These are phyloP conservation scores for Psilocybe tampanensis DNA, from an alignment of 768 basidiomycete species.

Conservation along the genomic window DNA sequence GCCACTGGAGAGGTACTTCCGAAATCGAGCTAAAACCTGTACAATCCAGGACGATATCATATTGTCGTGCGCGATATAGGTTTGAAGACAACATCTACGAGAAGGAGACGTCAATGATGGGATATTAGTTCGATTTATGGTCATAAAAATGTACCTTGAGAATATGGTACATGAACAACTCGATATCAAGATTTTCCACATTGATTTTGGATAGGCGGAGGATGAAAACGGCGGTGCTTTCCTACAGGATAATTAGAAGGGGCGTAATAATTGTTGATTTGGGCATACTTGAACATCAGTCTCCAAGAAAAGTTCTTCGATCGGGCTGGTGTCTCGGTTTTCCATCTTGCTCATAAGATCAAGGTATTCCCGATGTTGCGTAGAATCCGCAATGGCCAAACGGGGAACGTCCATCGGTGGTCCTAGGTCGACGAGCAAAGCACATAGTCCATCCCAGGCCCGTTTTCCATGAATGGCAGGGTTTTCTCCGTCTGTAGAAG, in stretches of 20 bases:
- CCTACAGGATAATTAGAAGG: conserved; percentile 25
- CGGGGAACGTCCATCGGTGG: conserved; percentile 68
- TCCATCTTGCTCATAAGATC: conserved; percentile 68
- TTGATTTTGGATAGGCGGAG: conserved; percentile 71
- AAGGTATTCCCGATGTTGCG: conserved; percentile 63
- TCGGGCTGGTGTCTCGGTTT: conserved; percentile 60
- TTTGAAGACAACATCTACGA: conserved; percentile 55
- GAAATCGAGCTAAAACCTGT: conserved; percentile 76
- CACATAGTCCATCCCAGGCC: conserved; percentile 84
- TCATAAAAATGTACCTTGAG: conserved; percentile 53
- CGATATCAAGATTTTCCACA: conserved; percentile 78
- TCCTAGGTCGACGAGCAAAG: conserved; percentile 77
- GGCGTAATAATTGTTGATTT: background rate
- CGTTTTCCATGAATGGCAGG: conserved; percentile 67
- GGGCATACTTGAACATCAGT: conserved; percentile 48
- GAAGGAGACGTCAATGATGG: background rate
- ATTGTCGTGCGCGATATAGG: conserved; percentile 48
- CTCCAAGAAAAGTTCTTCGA: conserved; percentile 69
- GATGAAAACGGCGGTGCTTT: conserved; percentile 60
- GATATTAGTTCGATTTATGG: background rate
- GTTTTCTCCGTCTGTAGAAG: conserved; percentile 56
- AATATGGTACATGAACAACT: conserved; percentile 76
- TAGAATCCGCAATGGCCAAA: conserved; percentile 48
- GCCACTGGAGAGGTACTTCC: conserved; percentile 80
- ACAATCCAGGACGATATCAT: conserved; percentile 82